phyloP scores from a whole-genome alignment of 192 early-diverging fungal species.

The Backusella macrospora region DNA sequence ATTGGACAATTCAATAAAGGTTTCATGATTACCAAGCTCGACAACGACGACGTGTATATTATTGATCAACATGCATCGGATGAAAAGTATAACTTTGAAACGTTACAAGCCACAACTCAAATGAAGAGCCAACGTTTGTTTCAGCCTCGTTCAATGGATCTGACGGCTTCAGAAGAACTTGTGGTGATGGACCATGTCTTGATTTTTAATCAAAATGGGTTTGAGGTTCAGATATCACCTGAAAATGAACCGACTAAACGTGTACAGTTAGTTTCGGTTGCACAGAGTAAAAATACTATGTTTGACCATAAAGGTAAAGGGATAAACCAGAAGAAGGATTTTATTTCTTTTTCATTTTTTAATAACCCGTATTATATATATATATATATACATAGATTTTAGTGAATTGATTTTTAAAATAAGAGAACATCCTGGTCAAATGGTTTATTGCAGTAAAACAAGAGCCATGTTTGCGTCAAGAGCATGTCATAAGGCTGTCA shows the following conservation, averaged over 20 bases:
- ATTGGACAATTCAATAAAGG: constrained; percentile 97
- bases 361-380: not conserved
- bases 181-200: constrained; percentile 75
- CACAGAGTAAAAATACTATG: constrained; percentile 70
- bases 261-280: constrained; percentile 71
- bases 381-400: constrained; percentile 53
- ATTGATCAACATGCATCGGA: constrained; percentile 98
- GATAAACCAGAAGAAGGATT: too few species aligned
- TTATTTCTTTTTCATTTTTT: not conserved
- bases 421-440: constrained; percentile 50
- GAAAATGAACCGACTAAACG: constrained; percentile 61
- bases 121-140: constrained; percentile 73
- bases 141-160: constrained; percentile 63
- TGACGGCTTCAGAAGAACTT: constrained; percentile 80
- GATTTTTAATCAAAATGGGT: constrained; percentile 81
- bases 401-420: constrained; percentile 70
- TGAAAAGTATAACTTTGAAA: constrained; percentile 98
- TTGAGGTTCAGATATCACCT: constrained; percentile 68
- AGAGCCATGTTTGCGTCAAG: constrained; percentile 83
- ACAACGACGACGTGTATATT: constrained; percentile 81
- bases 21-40: constrained; percentile 84
- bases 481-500: constrained; percentile 87
- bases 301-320: constrained; percentile 68
- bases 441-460: constrained; percentile 70
- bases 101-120: constrained; percentile 61